Evolutionary conservation across 306 rosid genomes (phyloP).

Genomic region (Vicia sativa): DNA sequence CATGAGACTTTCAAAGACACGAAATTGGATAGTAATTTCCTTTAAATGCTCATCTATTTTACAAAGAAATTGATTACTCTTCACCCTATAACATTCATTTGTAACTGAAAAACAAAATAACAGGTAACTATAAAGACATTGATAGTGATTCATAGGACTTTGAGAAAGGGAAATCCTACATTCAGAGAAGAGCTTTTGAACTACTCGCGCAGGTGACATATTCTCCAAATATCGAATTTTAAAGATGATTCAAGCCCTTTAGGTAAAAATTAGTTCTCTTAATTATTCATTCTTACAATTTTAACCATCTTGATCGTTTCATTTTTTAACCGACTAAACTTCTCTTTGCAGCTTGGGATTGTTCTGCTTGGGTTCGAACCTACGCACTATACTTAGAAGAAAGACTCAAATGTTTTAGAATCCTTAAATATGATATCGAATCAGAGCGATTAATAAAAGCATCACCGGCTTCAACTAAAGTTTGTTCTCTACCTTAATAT

Average conservation of each 20-base stretch:
- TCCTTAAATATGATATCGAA: slow-evolving; percentile 85
- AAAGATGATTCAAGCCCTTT: slow-evolving; percentile 92
- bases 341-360: slow-evolving; percentile 98
- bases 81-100: slow-evolving; percentile 3
- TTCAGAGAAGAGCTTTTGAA: slow-evolving; percentile 84
- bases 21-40: slow-evolving; percentile 76
- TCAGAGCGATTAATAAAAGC: slow-evolving; percentile 77
- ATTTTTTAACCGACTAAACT: slow-evolving; percentile 5
- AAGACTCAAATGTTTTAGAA: slow-evolving; percentile 80
- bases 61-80: background rate
- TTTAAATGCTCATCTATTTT: slow-evolving; percentile 16
- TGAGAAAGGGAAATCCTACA: slow-evolving; percentile 97
- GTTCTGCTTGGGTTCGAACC: slow-evolving; percentile 95
- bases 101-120: slow-evolving; percentile 13
- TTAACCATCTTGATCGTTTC: background rate
- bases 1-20: slow-evolving; percentile 82
- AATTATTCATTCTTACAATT: background rate
- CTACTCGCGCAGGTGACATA: slow-evolving; percentile 68
- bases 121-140: slow-evolving; percentile 94
- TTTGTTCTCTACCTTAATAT: slow-evolving; percentile 35
- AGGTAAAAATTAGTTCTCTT: slow-evolving; percentile 51
- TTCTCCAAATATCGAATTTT: slow-evolving; percentile 90
- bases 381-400: slow-evolving; percentile 88
- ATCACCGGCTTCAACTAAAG: slow-evolving; percentile 65
- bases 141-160: slow-evolving; percentile 89